phyloP scores from a whole-genome alignment of 306 rosid genomes.

The Sindora glabra region DNA sequence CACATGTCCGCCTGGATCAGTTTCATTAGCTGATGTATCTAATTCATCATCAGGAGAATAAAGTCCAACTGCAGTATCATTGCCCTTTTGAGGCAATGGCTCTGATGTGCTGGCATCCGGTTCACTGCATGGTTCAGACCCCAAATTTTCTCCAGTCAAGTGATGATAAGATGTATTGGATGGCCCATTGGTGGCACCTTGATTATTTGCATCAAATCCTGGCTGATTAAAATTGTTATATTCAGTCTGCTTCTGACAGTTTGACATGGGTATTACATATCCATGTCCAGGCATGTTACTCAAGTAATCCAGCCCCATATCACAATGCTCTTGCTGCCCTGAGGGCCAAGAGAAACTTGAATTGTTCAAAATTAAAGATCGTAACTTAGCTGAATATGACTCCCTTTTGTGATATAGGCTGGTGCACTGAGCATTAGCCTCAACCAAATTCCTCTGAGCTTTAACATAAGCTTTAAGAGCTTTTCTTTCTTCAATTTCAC shows the following conservation, averaged over 20 bases:
- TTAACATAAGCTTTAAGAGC: constrained; percentile 78
- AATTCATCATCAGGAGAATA: constrained; percentile 57
- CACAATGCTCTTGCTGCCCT: constrained; percentile 49
- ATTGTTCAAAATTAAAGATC: constrained; percentile 50
- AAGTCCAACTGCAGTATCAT: constrained; percentile 41
- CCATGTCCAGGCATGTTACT: constrained; percentile 39
- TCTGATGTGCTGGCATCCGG: constrained; percentile 79
- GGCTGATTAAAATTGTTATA: constrained; percentile 38
- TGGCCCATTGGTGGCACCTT: constrained; percentile 28
- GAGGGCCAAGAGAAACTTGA: constrained; percentile 54
- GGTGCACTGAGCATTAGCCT: constrained; percentile 75
- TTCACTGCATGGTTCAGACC: constrained; percentile 62
- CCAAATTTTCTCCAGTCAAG: constrained; percentile 39
- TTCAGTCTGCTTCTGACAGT: constrained; percentile 50
- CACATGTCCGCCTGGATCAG: constrained; percentile 51
- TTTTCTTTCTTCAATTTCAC: constrained; percentile 89
- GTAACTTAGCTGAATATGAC: constrained; percentile 52
- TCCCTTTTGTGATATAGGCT: constrained; percentile 77
- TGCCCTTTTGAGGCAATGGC: constrained; percentile 46
- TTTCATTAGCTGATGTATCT: constrained; percentile 62
- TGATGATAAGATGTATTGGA: constrained; percentile 30
- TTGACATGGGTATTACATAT: constrained; percentile 38
- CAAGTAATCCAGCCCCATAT: constrained; percentile 41
- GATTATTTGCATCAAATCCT: constrained; percentile 43
- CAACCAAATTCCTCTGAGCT: constrained; percentile 74